Percentiles rank a stretch among this genome's conserved stretches.
phyloP scores from a whole-genome alignment of 305 asterid genomes.

The Striga hermonthica region DNA sequence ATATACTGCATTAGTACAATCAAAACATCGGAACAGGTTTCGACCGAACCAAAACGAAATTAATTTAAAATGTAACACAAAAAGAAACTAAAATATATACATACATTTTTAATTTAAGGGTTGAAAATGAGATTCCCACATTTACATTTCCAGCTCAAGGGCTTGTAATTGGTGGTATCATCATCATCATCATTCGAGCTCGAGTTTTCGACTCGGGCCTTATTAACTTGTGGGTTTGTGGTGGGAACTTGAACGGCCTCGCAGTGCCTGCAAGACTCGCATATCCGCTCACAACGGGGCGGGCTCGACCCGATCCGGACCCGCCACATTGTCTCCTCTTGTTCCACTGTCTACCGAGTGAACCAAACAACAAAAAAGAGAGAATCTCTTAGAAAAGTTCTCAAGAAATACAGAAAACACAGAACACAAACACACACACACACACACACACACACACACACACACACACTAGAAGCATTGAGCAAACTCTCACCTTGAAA shows the following conservation, averaged over 20 bases:
- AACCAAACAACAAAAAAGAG: too few relatives aligned
- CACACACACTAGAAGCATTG: too few relatives aligned
- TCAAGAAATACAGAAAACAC: too few relatives aligned
- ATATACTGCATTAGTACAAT: too few relatives aligned
- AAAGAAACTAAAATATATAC: too few relatives aligned
- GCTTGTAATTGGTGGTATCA: constrained; percentile 61
- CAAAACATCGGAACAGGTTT: too few relatives aligned
- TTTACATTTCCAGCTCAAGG: constrained; percentile 75
- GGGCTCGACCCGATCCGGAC: constrained; percentile 60
- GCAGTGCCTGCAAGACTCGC: constrained; percentile 52
- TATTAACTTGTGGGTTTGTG: constrained; percentile 45
- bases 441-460: too few relatives aligned
- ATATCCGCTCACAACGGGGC: constrained; percentile 55
- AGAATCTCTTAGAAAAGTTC: too few relatives aligned
- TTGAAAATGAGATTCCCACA: constrained; percentile 61
- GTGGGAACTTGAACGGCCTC: constrained; percentile 69
- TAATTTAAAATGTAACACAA: too few relatives aligned
- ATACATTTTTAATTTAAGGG: constrained; percentile 35
- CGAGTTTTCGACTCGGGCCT: constrained; percentile 10
- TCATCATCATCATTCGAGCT: constrained; percentile 33
- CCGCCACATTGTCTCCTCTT: constrained; percentile 23
- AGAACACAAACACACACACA: too few relatives aligned
- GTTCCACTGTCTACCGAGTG: constrained; percentile 1
- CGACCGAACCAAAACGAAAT: too few relatives aligned
- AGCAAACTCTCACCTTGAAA: too few relatives aligned